These are phyloP conservation scores for Thermomyces lanuginosus DNA, from an alignment of 2,329 filamentous ascomycete genomes.

Conservation along the genomic window DNA sequence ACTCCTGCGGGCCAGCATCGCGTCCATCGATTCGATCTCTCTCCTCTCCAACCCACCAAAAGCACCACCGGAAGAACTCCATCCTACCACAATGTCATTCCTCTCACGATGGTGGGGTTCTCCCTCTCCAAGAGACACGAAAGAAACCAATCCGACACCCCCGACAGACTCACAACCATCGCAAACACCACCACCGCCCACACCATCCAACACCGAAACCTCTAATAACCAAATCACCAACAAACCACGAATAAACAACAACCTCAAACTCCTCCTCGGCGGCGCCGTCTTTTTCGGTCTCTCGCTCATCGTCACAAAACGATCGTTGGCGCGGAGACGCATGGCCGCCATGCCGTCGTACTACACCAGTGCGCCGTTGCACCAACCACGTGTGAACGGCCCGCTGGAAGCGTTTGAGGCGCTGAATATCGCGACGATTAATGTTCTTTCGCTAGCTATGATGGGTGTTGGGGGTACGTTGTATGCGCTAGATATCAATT, in stretches of 20 bases:
- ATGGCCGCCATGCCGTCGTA: conserved; percentile 49
- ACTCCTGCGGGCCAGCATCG: too few species aligned
- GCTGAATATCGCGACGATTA: conserved; percentile 71
- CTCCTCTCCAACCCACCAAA: too few species aligned
- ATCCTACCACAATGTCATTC: too few species aligned
- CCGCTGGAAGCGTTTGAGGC: conserved; percentile 65
- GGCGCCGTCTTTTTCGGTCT: conserved; percentile 61
- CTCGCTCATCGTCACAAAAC: conserved; percentile 53
- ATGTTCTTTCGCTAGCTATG: conserved; percentile 60
- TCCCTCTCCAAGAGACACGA: too few species aligned
- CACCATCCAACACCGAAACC: not conserved
- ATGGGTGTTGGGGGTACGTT: conserved; percentile 56
- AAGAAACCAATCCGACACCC: too few species aligned
- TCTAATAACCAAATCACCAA: not conserved
- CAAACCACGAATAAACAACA: conserved; percentile 5
- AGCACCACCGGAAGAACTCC: too few species aligned
- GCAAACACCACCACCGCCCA: conserved; percentile 1
- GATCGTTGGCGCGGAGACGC: conserved; percentile 50
- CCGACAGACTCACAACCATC: conserved; percentile 3
- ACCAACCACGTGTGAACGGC: conserved; percentile 38
- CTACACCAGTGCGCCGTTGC: conserved; percentile 39
- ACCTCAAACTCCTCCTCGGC: conserved; percentile 46
- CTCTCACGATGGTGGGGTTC: too few species aligned
- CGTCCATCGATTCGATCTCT: too few species aligned
- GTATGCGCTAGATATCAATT: conserved; percentile 63